Evolutionary conservation across 2,329 filamentous ascomycete species (phyloP).

Genomic region (Mollisia scopiformis): DNA sequence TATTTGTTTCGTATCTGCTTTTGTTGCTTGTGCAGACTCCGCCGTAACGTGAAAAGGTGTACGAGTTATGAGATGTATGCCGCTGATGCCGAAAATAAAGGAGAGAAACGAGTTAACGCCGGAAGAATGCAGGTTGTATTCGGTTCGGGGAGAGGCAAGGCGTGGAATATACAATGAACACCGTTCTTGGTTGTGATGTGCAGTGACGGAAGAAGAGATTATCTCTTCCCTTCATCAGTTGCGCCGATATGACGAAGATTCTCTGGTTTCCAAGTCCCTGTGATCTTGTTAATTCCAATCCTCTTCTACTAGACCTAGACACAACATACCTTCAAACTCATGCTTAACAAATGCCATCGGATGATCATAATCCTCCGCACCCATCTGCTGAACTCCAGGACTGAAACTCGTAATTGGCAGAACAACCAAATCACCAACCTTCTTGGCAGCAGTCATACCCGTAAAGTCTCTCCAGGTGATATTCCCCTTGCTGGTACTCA

Average conservation of each 20-base stretch:
- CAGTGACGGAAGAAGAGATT: neutral
- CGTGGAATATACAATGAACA: neutral
- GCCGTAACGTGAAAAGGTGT: neutral
- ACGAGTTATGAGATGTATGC: conserved; percentile 5
- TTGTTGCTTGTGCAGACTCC: neutral
- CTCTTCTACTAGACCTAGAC: neutral
- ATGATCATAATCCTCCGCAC: conserved; percentile 82
- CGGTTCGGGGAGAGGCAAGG: neutral
- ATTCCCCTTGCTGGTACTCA: conserved; percentile 65
- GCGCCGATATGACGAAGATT: conserved; percentile 68
- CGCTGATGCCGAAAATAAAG: conserved; percentile 16
- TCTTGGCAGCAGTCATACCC: conserved; percentile 79
- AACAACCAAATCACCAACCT: conserved; percentile 90
- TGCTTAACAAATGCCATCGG: conserved; percentile 98
- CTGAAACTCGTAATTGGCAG: conserved; percentile 97
- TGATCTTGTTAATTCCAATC: conserved; percentile 12
- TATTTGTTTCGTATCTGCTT: neutral
- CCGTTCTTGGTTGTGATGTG: neutral
- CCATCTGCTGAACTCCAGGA: conserved; percentile 92
- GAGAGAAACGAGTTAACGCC: neutral
- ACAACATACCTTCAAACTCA: conserved; percentile 81
- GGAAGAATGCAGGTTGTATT: neutral
- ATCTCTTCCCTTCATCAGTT: conserved; percentile 4
- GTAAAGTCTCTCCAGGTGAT: conserved; percentile 91
- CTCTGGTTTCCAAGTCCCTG: conserved; percentile 79